phyloP scores from a whole-genome alignment of 345 rosid genomes.

The Arabidopsis thaliana region TAIR10.1 NC_003070.9:25365501-25366000 shows the following conservation, averaged over 20 bases:
- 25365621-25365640: slow-evolving; percentile 45
- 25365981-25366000: slow-evolving; percentile 84
- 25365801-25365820: slow-evolving; percentile 1
- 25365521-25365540: slow-evolving; percentile 38
- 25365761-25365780: neutral
- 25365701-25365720: slow-evolving; percentile 4
- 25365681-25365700: slow-evolving; percentile 7
- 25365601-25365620: slow-evolving; percentile 26
- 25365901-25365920: neutral
- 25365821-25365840: slow-evolving; percentile 29
- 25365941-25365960: neutral
- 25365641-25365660: slow-evolving; percentile 43
- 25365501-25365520: slow-evolving; percentile 44
- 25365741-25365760: neutral
- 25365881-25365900: neutral
- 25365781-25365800: neutral
- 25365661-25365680: slow-evolving; percentile 20
- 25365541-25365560: slow-evolving; percentile 22
- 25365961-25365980: slow-evolving; percentile 85
- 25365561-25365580: slow-evolving; percentile 14
- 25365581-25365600: slow-evolving; percentile 34
- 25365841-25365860: slow-evolving; percentile 30
- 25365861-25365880: slow-evolving; percentile 21
- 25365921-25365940: neutral
- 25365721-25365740: neutral